Base-by-base conservation (phyloP, 2,329 filamentous ascomycete genomes). In the Xenoacremonium recifei region DNA sequence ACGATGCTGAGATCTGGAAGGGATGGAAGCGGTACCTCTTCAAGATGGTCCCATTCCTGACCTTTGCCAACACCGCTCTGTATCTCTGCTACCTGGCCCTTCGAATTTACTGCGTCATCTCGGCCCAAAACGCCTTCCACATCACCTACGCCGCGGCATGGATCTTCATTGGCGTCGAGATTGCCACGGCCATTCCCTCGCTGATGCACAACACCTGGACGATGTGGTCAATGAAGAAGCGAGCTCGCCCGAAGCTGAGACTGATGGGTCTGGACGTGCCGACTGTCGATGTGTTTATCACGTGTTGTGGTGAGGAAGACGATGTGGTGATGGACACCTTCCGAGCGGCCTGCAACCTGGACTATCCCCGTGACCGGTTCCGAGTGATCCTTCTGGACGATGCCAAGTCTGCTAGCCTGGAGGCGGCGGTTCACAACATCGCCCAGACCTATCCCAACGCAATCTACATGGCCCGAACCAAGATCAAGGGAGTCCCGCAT, bases 171-270 rank as follows among this genome's bases (percentile, higher is more conserved):
- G 72, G 64, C 18, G 69, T 80, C 42, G 77, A 81, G 53, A 58
- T 78, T 29, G 63, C 66, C n/a, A 69, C 74, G 6, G 73, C 75
- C 5, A 67, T 79, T 39, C 78, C 77, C 5, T 69, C 74, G 4
- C 60, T 80, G 25, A 70, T 79, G 65, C 77, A 81, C 63, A 77
- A 78, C 51, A 63, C 71, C 27, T 80, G 76, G 75, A 78, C 76
- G 2, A 73, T 81, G 69, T 70, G 72, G 63, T 72, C 76, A 1
- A 60, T 80, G 48, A 79, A 79, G 62, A 73, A 72, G 61, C 66
- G 78, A 18, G 65, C 67, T 13, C 66, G 77, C 18, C 75, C 76
- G 2, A 75, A 76, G 68, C 60, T 82, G 50, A 63, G 77, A 19
- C 58, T 80, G n/a, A 60, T 60, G 2, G 73, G 73, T 12, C 63